phyloP scores from a whole-genome alignment of 495 filamentous ascomycete genomes.

The Hypoxylon lienhwacheense region DNA sequence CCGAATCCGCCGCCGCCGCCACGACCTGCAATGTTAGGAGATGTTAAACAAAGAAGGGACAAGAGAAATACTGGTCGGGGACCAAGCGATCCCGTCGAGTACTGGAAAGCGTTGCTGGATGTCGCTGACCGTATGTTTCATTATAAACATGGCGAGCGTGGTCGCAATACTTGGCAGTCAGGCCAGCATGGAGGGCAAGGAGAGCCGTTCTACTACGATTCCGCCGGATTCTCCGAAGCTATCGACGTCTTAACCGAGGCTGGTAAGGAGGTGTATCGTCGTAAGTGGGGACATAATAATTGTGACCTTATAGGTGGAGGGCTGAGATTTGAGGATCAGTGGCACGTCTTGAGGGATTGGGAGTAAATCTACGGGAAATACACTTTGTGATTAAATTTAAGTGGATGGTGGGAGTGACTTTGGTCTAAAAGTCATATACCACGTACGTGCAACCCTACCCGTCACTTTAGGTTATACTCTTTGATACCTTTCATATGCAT shows the following conservation, averaged over 20 bases:
- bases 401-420: no score
- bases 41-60: conserved; percentile 17
- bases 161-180: conserved; percentile 62
- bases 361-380: neutral
- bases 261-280: conserved; percentile 52
- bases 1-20: conserved; percentile 43
- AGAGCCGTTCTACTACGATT: conserved; percentile 62
- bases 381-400: no score
- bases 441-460: no score
- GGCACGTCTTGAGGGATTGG: conserved; percentile 53
- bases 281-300: conserved; percentile 61
- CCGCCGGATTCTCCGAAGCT: conserved; percentile 56
- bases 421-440: no score
- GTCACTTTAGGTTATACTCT: no score
- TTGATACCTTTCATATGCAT: no score
- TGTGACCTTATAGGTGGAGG: conserved; percentile 51
- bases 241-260: conserved; percentile 56
- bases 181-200: conserved; percentile 60
- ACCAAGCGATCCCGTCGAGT: conserved; percentile 33
- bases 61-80: neutral
- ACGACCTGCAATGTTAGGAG: no score
- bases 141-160: conserved; percentile 46
- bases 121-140: conserved; percentile 44
- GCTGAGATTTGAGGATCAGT: conserved; percentile 52
- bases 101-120: conserved; percentile 35